Percentiles rank a stretch among this genome's conserved stretches.
Evolutionary conservation across 108 stramenopile genomes (phyloP).

Genomic region (Nitzschia sp.): DNA sequence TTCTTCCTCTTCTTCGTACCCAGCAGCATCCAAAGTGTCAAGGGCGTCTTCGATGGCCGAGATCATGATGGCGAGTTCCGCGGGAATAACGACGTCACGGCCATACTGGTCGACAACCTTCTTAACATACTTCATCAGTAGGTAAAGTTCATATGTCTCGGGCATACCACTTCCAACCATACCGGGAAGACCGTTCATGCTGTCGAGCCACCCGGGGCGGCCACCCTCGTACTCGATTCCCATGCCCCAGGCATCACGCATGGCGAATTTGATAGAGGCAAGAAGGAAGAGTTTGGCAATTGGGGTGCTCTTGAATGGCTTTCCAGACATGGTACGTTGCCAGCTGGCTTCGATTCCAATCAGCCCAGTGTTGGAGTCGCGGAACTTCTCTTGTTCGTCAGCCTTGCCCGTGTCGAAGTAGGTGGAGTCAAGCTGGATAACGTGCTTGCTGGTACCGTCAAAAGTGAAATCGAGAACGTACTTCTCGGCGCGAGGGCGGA

Average conservation of each 20-base stretch:
- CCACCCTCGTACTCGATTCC: constrained; percentile 97
- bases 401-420: constrained; percentile 73
- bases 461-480: constrained; percentile 87
- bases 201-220: constrained; percentile 96
- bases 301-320: constrained; percentile 72
- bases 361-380: constrained; percentile 72
- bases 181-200: constrained; percentile 96
- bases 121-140: constrained; percentile 82
- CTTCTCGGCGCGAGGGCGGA: constrained; percentile 83
- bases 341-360: constrained; percentile 86
- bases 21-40: constrained; percentile 67
- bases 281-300: constrained; percentile 81
- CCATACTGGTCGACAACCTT: constrained; percentile 70
- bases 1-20: constrained; percentile 69
- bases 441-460: constrained; percentile 81
- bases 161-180: constrained; percentile 92
- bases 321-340: constrained; percentile 74
- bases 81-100: constrained; percentile 71
- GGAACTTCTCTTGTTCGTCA: constrained; percentile 80
- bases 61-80: constrained; percentile 78
- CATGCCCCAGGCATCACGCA: constrained; percentile 95
- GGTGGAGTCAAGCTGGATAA: constrained; percentile 88
- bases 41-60: constrained; percentile 69
- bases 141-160: constrained; percentile 88
- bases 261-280: constrained; percentile 87